phyloP scores from a whole-genome alignment of 345 rosid genomes.

The Viola odorata region DNA sequence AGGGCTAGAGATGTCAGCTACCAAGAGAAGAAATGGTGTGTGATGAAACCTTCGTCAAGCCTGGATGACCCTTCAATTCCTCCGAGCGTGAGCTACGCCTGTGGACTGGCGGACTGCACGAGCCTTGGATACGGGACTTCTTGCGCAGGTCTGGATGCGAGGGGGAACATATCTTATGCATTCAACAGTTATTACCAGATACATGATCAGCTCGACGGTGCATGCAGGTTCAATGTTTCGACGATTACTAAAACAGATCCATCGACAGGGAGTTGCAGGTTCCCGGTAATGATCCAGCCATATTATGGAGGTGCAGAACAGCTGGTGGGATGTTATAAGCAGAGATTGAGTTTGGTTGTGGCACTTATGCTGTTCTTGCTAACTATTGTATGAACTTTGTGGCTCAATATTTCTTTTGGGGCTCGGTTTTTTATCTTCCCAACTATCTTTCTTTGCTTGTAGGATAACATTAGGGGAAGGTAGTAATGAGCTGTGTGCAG shows the following conservation, averaged over 20 bases:
- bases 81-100: constrained; percentile 71
- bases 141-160: constrained; percentile 51
- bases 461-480: no score
- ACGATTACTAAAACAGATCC: constrained; percentile 58
- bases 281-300: constrained; percentile 64
- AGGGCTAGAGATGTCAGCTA: constrained; percentile 49
- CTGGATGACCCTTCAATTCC: constrained; percentile 65
- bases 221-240: constrained; percentile 76
- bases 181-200: constrained; percentile 88
- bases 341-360: constrained; percentile 17
- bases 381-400: constrained; percentile 18
- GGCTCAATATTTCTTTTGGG: no score
- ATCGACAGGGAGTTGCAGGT: constrained; percentile 48
- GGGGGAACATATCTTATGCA: constrained; percentile 74
- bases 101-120: constrained; percentile 75
- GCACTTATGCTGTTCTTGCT: constrained; percentile 29
- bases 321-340: constrained; percentile 11
- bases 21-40: constrained; percentile 68
- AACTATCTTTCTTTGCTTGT: no score
- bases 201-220: constrained; percentile 59
- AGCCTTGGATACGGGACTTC: constrained; percentile 86
- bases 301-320: constrained; percentile 47
- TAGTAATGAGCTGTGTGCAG: no score
- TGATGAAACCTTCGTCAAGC: constrained; percentile 53
- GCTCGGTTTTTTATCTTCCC: no score